Evolutionary conservation across 1,284 basidiomycete genomes (phyloP), one percentile per base, ranked within the genome.

Genomic region (Ganoderma leucocontextum): DNA sequence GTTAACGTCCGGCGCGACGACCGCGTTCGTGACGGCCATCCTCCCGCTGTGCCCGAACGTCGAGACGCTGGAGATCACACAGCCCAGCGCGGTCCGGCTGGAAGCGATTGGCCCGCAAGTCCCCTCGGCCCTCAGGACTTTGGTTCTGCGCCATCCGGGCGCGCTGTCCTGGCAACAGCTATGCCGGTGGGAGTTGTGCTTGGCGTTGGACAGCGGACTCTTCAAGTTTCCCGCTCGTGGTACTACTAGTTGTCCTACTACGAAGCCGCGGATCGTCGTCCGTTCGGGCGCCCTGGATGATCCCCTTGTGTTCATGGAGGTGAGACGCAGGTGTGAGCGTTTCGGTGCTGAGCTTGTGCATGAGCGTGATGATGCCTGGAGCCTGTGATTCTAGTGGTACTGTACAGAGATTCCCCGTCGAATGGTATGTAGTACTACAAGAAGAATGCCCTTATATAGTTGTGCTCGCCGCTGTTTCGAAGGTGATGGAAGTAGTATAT

Each of bases 11-110:
- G 78, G 79, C 22, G 73, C 76, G 29, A 78, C 78, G 29, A 69
- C 72, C n/a, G 70, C 68, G 59, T 75, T 80, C 60, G 75, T 76
- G 42, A 60, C 70, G 19, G 78, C 77, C 53, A 72, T 78, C 49
- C 68, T 77, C 19, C 61, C 70, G 62, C 70, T 74, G 38, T 79
- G 76, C 62, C 71, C 75, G 17, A 62, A 70, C 33, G 65, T 78
- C 42, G 71, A 77, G 65, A 73, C 65, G 38, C 47, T 80, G 12
- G 75, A 77, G 65, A 68, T 76, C 13, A 70, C 75, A 60, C 66
- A 69, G 29, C 49, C 58, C 68, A 12, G 60, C 65, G 66, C 39
- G 39, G 13, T 4, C 13, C 13, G 71, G n/a, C 53, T 76, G 47
- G 57, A 70, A 9, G 67, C 61, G 49, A 62, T 72, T 55, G 67